phyloP scores from a whole-genome alignment of 108 stramenopile genomes.

The Cyclotella distinguenda region DNA sequence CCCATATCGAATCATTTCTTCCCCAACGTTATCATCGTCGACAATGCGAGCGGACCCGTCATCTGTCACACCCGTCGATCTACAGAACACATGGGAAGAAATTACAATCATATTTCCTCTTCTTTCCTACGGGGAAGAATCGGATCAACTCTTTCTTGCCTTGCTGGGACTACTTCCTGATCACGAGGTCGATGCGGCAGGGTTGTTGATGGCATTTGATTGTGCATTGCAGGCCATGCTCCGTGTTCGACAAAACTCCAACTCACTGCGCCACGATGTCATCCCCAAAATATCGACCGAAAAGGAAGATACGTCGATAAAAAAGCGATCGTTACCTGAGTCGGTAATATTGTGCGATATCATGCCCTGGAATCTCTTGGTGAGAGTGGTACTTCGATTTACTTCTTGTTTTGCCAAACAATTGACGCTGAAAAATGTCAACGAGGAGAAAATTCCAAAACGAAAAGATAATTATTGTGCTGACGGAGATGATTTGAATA shows the following conservation, averaged over 20 bases:
- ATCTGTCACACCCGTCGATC: constrained; percentile 6
- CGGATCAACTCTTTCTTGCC: constrained; percentile 9
- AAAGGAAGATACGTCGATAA: neutral
- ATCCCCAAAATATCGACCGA: neutral
- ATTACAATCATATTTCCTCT: constrained; percentile 19
- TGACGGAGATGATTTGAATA: neutral
- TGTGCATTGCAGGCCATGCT: constrained; percentile 5
- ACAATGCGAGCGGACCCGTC: neutral
- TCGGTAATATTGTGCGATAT: neutral
- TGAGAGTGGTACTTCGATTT: constrained; percentile 35
- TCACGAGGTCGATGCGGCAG: neutral
- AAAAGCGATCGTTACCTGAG: neutral
- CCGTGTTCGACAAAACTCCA: neutral
- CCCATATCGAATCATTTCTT: neutral
- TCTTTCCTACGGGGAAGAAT: constrained; percentile 43
- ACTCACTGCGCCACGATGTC: neutral
- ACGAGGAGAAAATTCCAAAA: too few relatives aligned
- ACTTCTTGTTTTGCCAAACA: constrained; percentile 20
- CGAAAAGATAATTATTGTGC: neutral
- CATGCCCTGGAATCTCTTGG: constrained; percentile 38
- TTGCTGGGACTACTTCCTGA: constrained; percentile 5
- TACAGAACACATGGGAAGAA: constrained; percentile 19
- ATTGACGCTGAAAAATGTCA: neutral
- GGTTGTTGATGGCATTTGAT: neutral
- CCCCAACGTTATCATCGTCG: neutral